Conservation (phyloP, 2,329 filamentous ascomycete genomes). For the Curvularia sp. region DNA sequence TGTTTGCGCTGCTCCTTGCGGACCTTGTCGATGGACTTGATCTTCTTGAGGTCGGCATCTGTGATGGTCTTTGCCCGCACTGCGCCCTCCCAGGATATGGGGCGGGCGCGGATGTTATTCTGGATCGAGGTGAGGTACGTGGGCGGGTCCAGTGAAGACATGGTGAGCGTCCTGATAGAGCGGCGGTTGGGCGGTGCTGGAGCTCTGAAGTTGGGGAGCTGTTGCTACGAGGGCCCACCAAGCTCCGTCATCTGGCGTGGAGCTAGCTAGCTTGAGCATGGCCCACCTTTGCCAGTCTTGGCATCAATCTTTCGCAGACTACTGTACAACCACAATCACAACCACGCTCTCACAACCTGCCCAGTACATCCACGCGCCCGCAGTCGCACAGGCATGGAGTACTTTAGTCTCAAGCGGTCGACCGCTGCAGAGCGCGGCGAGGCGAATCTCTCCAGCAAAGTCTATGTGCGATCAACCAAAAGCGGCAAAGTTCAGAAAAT, state of each 20-base stretch:
- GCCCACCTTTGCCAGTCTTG: slow-evolving; percentile 36
- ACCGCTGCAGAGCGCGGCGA: slow-evolving; percentile 62
- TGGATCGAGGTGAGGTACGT: slow-evolving; percentile 87
- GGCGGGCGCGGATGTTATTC: slow-evolving; percentile 94
- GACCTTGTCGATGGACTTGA: slow-evolving; percentile 95
- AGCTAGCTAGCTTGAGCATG: slow-evolving; percentile 26
- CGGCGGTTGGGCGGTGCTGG: slow-evolving; percentile 6
- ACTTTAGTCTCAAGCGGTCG: slow-evolving; percentile 65
- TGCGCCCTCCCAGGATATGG: slow-evolving; percentile 97
- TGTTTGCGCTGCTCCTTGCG: slow-evolving; percentile 88
- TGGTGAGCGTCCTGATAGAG: slow-evolving; percentile 50
- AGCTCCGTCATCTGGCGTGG: slow-evolving; percentile 43
- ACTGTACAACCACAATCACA: slow-evolving; percentile 23
- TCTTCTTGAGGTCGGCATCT: slow-evolving; percentile 91
- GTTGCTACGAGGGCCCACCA: slow-evolving; percentile 42
- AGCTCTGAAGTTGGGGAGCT: slow-evolving; percentile 21
- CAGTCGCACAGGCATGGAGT: slow-evolving; percentile 37
- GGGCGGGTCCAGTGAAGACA: slow-evolving; percentile 86
- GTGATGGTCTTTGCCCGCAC: slow-evolving; percentile 92
- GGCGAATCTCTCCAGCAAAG: slow-evolving; percentile 88
- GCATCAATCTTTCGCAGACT: slow-evolving; percentile 34
- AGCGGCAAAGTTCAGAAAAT: slow-evolving; percentile 99
- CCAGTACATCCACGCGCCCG: slow-evolving; percentile 10
- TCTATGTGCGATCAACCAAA: slow-evolving; percentile 92
- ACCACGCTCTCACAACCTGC: slow-evolving; percentile 1